phyloP scores from a whole-genome alignment of 1,284 basidiomycete species.

The Porodaedalea pini region DNA sequence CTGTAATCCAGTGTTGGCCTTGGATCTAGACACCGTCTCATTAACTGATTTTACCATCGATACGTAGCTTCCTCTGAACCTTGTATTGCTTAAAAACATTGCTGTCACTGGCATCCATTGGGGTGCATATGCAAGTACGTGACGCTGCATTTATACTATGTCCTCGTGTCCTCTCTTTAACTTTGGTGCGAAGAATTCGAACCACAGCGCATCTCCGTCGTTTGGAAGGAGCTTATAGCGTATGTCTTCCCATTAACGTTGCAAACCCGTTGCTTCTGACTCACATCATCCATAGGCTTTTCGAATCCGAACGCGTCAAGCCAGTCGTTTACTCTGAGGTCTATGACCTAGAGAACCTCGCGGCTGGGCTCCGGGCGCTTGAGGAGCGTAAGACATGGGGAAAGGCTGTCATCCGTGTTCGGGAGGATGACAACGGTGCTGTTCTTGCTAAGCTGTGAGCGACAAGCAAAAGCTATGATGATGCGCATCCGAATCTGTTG shows the following conservation, averaged over 20 bases:
- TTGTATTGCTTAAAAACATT: constrained; percentile 86
- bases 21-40: neutral
- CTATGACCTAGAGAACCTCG: constrained; percentile 58
- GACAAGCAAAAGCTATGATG: too few species aligned
- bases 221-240: constrained; percentile 76
- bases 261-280: neutral
- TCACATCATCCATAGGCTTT: constrained; percentile 43
- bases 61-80: constrained; percentile 75
- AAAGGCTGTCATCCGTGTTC: constrained; percentile 76
- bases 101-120: constrained; percentile 81
- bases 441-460: constrained; percentile 10
- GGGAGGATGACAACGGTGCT: constrained; percentile 35
- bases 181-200: constrained; percentile 55
- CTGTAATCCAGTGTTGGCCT: constrained; percentile 12
- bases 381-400: constrained; percentile 90
- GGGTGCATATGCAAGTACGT: constrained; percentile 75
- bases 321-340: constrained; percentile 74
- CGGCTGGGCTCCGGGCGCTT: constrained; percentile 68
- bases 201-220: constrained; percentile 55
- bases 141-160: neutral
- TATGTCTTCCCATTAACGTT: constrained; percentile 33
- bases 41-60: constrained; percentile 3
- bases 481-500: too few species aligned
- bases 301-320: constrained; percentile 61
- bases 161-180: neutral